phyloP scores from a whole-genome alignment of 805 yeast genomes.

The Vanderwaltozyma tropicalis region DNA sequence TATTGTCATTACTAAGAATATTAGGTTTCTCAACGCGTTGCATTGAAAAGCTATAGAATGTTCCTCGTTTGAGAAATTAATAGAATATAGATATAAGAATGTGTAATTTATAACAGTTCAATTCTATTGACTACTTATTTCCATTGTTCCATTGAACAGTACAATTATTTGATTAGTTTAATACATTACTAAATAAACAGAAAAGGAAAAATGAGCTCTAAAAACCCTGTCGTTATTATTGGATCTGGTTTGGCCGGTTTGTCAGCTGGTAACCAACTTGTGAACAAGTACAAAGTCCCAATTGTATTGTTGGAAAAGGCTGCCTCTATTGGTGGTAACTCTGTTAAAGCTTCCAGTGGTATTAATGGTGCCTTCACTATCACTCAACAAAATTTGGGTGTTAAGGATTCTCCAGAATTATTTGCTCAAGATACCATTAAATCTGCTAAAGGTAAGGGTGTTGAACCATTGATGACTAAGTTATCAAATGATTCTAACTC shows the following conservation, averaged over 20 bases:
- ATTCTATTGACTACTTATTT: too few species aligned
- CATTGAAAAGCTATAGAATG: too few species aligned
- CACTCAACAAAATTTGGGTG: constrained; percentile 41
- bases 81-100: too few species aligned
- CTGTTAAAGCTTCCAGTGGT: constrained; percentile 54
- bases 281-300: constrained; percentile 30
- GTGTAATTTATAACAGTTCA: too few species aligned
- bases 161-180: too few species aligned
- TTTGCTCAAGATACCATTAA: constrained; percentile 59
- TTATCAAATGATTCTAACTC: constrained; percentile 51
- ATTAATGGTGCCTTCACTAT: constrained; percentile 59
- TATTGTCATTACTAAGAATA: too few species aligned
- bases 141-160: too few species aligned
- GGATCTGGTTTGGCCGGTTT: constrained; percentile 53
- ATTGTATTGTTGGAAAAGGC: constrained; percentile 43
- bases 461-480: constrained; percentile 46
- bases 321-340: constrained; percentile 44
- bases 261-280: constrained; percentile 33
- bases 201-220: constrained; percentile 1
- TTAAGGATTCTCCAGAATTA: constrained; percentile 46
- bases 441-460: constrained; percentile 57
- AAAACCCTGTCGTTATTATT: constrained; percentile 34
- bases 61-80: too few species aligned
- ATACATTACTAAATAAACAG: too few species aligned
- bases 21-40: too few species aligned